phyloP scores from a whole-genome alignment of 108 stramenopile genomes.

The Craspedostauros australis region DNA sequence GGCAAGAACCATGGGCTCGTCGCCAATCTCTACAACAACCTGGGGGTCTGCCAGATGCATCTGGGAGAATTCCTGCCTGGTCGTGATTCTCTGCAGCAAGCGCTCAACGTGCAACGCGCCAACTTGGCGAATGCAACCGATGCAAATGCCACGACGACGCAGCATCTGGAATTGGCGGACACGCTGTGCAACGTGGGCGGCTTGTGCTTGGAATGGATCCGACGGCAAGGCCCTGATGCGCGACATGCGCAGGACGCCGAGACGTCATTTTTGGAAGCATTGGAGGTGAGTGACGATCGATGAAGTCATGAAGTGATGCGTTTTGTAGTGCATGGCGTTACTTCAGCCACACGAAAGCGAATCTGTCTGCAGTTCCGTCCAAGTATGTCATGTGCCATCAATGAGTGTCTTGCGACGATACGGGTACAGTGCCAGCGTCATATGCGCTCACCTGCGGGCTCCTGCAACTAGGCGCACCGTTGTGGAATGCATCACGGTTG shows the following conservation, averaged over 20 bases:
- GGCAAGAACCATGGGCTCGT: slow-evolving; percentile 39
- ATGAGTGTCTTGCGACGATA: no score
- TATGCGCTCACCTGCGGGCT: neutral
- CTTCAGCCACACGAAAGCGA: no score
- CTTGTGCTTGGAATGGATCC: slow-evolving; percentile 51
- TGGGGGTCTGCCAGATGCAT: slow-evolving; percentile 52
- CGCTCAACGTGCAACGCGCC: slow-evolving; percentile 44
- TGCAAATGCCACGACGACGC: slow-evolving; percentile 8
- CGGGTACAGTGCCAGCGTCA: no score
- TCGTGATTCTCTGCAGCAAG: slow-evolving; percentile 27
- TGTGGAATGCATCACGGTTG: no score
- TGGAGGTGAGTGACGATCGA: slow-evolving; percentile 13
- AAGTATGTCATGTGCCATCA: no score
- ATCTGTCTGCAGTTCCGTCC: no score
- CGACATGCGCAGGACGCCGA: slow-evolving; percentile 30
- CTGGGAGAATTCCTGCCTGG: slow-evolving; percentile 33
- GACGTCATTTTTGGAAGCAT: slow-evolving; percentile 38
- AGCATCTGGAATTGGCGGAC: slow-evolving; percentile 42
- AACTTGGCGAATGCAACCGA: slow-evolving; percentile 11
- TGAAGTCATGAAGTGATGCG: neutral
- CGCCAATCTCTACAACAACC: slow-evolving; percentile 55
- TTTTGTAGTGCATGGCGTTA: no score
- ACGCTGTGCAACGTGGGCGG: slow-evolving; percentile 58
- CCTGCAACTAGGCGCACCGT: neutral
- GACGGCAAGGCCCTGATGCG: slow-evolving; percentile 33